phyloP scores from a whole-genome alignment of 2,329 filamentous ascomycete genomes.

The Geosmithia putterillii region DNA sequence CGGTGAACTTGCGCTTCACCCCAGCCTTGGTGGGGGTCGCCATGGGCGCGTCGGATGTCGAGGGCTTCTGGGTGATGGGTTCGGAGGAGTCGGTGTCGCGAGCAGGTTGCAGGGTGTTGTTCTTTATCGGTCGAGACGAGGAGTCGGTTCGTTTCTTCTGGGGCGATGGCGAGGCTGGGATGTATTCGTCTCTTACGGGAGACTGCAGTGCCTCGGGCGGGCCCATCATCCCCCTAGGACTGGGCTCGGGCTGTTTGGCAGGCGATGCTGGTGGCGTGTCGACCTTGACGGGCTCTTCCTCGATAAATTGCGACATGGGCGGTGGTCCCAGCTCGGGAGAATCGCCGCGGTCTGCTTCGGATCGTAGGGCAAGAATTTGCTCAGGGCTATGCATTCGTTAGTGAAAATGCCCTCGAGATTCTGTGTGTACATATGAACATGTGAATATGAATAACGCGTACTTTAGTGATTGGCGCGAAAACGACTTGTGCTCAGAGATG shows the following conservation, averaged over 20 bases:
- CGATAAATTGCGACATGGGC: constrained; percentile 45
- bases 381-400: constrained; percentile 35
- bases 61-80: constrained; percentile 2
- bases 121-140: neutral
- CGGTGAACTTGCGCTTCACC: constrained; percentile 10
- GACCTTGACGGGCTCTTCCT: constrained; percentile 40
- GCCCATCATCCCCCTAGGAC: constrained; percentile 13
- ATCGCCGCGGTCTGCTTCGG: constrained; percentile 24
- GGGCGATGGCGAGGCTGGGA: constrained; percentile 10
- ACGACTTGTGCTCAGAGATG: constrained; percentile 58
- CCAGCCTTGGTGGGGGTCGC: constrained; percentile 7
- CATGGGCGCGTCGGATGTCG: constrained; percentile 5
- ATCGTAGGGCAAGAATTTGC: constrained; percentile 47
- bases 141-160: constrained; percentile 11
- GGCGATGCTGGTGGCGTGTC: constrained; percentile 26
- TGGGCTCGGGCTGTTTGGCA: constrained; percentile 5
- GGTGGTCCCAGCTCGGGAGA: constrained; percentile 60
- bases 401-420: no score
- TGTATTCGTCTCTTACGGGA: constrained; percentile 10
- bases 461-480: constrained; percentile 57
- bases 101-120: neutral
- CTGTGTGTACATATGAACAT: no score
- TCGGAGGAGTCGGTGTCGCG: neutral
- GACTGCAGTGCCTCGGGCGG: constrained; percentile 18
- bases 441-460: constrained; percentile 23